Percentiles rank a stretch among this genome's conserved stretches.
Evolutionary conservation across 2,329 filamentous ascomycete species (phyloP).

Genomic region (Cadophora sp.): DNA sequence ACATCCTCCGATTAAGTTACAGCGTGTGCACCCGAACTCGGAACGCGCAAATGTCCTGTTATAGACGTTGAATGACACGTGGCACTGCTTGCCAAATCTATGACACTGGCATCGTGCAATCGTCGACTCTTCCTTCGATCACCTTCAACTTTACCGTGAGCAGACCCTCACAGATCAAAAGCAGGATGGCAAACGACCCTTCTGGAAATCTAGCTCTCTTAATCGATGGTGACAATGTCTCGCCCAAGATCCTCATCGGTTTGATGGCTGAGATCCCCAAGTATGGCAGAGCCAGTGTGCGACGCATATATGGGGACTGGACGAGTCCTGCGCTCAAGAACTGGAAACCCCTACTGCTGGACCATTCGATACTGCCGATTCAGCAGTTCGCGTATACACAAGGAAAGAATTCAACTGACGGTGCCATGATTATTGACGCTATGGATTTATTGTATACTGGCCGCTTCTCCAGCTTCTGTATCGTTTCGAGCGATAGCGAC

Average conservation of each 20-base stretch:
- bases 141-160: too few relatives aligned
- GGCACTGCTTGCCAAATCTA: too few relatives aligned
- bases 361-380: slow-evolving; percentile 8
- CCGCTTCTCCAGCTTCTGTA: slow-evolving; percentile 17
- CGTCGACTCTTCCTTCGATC: too few relatives aligned
- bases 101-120: too few relatives aligned
- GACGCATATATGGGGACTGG: slow-evolving; percentile 14
- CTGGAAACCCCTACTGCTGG: slow-evolving; percentile 1
- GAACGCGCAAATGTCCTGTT: too few relatives aligned
- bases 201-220: slow-evolving; percentile 13
- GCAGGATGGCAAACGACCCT: slow-evolving; percentile 1
- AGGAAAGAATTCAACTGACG: slow-evolving; percentile 15
- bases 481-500: slow-evolving; percentile 16
- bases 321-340: neutral
- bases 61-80: too few relatives aligned
- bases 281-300: slow-evolving; percentile 4
- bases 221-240: slow-evolving; percentile 10
- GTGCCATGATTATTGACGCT: slow-evolving; percentile 16
- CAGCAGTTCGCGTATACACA: slow-evolving; percentile 12
- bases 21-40: too few relatives aligned
- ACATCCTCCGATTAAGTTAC: too few relatives aligned
- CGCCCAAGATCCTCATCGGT: slow-evolving; percentile 7
- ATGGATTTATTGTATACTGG: slow-evolving; percentile 16
- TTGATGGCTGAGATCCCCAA: slow-evolving; percentile 10
- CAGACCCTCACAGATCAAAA: too few relatives aligned